Evolutionary conservation across 768 basidiomycete species (phyloP).

Genomic region (Naematelia encephala): DNA sequence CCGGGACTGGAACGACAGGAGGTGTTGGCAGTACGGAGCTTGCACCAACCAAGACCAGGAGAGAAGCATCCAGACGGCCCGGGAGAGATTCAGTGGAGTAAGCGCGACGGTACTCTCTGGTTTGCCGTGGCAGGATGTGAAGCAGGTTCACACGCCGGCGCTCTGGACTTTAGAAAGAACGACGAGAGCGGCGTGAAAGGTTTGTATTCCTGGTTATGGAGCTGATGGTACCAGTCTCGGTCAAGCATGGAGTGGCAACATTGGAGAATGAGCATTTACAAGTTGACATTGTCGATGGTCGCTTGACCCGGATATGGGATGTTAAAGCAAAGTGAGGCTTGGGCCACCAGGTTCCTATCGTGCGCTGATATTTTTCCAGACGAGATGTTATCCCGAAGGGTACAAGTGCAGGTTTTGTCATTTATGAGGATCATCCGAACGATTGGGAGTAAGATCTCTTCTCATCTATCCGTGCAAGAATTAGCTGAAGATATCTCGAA

Average conservation of each 20-base stretch:
- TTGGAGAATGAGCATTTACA: slow-evolving; percentile 68
- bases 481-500: neutral
- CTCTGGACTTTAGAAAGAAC: slow-evolving; percentile 53
- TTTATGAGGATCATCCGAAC: slow-evolving; percentile 74
- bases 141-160: slow-evolving; percentile 42
- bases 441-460: slow-evolving; percentile 51
- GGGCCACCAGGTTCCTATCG: neutral
- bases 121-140: neutral
- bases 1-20: slow-evolving; percentile 69
- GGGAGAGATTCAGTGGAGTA: neutral
- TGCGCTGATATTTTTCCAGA: slow-evolving; percentile 51
- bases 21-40: neutral
- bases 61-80: neutral
- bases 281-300: slow-evolving; percentile 72
- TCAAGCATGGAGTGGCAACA: slow-evolving; percentile 43
- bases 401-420: slow-evolving; percentile 72
- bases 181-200: slow-evolving; percentile 53
- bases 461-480: neutral
- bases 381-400: slow-evolving; percentile 75
- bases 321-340: slow-evolving; percentile 56
- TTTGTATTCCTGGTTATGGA: neutral
- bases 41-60: neutral
- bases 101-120: neutral
- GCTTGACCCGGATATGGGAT: slow-evolving; percentile 80
- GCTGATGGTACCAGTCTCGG: neutral